Conservation (phyloP, 2,329 filamentous ascomycete genomes). For the Sphaerulina musiva region DNA sequence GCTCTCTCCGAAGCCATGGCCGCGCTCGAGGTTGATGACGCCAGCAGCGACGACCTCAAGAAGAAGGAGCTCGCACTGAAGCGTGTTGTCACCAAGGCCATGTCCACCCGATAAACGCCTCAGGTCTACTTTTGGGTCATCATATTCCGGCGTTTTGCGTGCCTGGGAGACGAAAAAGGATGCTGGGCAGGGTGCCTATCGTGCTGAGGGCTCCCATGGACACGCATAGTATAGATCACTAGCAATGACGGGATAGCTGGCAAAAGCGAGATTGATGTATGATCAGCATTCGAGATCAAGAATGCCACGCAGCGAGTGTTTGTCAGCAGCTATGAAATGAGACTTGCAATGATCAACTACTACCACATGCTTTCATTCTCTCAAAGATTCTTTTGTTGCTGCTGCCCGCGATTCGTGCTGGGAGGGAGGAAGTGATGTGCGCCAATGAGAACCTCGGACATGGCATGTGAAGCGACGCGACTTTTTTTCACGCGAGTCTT, state of each 20-base stretch:
- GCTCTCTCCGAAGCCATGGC: slow-evolving; percentile 96
- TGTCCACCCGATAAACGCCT: slow-evolving; percentile 34
- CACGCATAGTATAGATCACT: slow-evolving; percentile 22
- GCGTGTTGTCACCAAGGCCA: slow-evolving; percentile 86
- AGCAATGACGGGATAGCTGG: slow-evolving; percentile 22
- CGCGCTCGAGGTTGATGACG: slow-evolving; percentile 92
- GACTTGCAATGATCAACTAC: slow-evolving; percentile 7
- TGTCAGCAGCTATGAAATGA: slow-evolving; percentile 17
- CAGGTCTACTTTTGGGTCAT: slow-evolving; percentile 16
- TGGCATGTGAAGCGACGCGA: slow-evolving; percentile 1
- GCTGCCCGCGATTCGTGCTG: neutral
- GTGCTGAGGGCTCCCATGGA: slow-evolving; percentile 17
- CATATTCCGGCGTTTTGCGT: slow-evolving; percentile 22
- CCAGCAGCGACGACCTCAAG: slow-evolving; percentile 87
- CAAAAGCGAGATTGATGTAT: slow-evolving; percentile 26
- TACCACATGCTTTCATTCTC: neutral
- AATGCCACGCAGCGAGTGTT: slow-evolving; percentile 20
- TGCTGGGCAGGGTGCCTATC: slow-evolving; percentile 12
- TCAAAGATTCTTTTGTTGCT: neutral
- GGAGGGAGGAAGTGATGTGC: neutral
- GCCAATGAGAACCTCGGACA: slow-evolving; percentile 2
- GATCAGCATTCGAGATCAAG: slow-evolving; percentile 20
- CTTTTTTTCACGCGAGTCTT: neutral
- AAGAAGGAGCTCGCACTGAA: slow-evolving; percentile 99
- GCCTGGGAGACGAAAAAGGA: slow-evolving; percentile 17